A percentile compares a stretch with the other conserved stretches of the same genome.
Evolutionary conservation across 352 stramenopile species (phyloP).

Genomic region (Globisporangium recalcitrans): DNA sequence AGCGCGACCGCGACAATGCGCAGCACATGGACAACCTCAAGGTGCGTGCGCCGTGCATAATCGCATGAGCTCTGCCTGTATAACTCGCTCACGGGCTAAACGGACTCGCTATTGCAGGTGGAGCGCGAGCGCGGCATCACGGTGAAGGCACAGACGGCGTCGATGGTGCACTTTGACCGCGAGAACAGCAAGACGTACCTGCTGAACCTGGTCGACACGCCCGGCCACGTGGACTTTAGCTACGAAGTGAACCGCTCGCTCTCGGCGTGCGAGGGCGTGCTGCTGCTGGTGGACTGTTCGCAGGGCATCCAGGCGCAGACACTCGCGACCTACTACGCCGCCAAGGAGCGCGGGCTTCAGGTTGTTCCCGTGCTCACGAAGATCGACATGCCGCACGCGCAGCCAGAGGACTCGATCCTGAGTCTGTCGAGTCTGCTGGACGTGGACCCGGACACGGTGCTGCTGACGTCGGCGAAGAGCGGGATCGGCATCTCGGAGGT

Average conservation of each 20-base stretch:
- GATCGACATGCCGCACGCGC: slow-evolving; percentile 95
- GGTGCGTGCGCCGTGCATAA: slow-evolving; percentile 18
- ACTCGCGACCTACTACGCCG: slow-evolving; percentile 93
- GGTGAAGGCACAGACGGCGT: slow-evolving; percentile 97
- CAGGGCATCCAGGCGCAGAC: slow-evolving; percentile 99
- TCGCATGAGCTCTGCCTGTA: not conserved
- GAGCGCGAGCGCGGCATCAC: slow-evolving; percentile 98
- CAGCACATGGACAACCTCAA: slow-evolving; percentile 92
- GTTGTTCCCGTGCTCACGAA: slow-evolving; percentile 97
- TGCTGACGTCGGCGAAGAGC: slow-evolving; percentile 95
- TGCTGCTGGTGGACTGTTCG: slow-evolving; percentile 97
- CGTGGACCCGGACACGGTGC: slow-evolving; percentile 92
- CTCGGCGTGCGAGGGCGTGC: slow-evolving; percentile 94
- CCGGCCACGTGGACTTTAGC: slow-evolving; percentile 97
- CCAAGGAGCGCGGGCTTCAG: slow-evolving; percentile 95
- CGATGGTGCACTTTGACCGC: slow-evolving; percentile 89
- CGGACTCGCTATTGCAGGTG: slow-evolving; percentile 43
- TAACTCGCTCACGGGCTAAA: not conserved
- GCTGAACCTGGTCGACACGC: slow-evolving; percentile 97
- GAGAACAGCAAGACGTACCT: slow-evolving; percentile 82
- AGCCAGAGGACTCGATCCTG: slow-evolving; percentile 88
- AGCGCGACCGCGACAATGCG: slow-evolving; percentile 74
- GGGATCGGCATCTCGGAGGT: slow-evolving; percentile 86
- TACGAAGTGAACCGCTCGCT: slow-evolving; percentile 97
- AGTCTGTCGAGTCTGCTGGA: slow-evolving; percentile 74